A percentile compares a stretch with the other conserved stretches of the same genome.
phyloP scores from a whole-genome alignment of 106 monocot species.

The Dendrobium nobile region DNA sequence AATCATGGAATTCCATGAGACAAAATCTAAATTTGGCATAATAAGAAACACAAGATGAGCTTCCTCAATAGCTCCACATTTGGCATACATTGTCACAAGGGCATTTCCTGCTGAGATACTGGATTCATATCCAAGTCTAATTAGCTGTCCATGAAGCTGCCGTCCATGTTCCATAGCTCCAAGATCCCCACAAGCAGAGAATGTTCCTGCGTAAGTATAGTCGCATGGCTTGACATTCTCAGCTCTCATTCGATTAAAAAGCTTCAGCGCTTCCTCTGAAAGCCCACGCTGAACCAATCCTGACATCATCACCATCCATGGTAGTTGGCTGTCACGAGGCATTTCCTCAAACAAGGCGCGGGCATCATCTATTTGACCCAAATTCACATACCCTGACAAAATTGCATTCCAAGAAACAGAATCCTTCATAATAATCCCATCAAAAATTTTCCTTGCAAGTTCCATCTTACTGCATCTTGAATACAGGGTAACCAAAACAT shows the following conservation, averaged over 20 bases:
- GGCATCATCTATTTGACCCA: constrained; percentile 38
- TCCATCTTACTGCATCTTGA: constrained; percentile 45
- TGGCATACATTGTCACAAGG: constrained; percentile 71
- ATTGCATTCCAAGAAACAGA: constrained; percentile 92
- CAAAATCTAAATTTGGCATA: constrained; percentile 67
- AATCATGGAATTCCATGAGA: constrained; percentile 95
- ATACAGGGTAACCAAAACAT: constrained; percentile 74
- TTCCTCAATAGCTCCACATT: constrained; percentile 48
- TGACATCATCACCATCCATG: constrained; percentile 88
- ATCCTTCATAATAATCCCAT: constrained; percentile 54
- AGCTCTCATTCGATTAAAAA: constrained; percentile 56
- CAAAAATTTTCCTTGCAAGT: constrained; percentile 51
- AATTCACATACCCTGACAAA: constrained; percentile 60
- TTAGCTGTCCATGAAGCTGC: constrained; percentile 64
- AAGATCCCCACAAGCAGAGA: constrained; percentile 66
- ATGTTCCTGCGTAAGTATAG: constrained; percentile 57
- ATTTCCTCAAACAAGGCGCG: constrained; percentile 39
- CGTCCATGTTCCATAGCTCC: constrained; percentile 62
- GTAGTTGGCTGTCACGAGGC: constrained; percentile 51
- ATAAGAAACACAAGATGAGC: constrained; percentile 49
- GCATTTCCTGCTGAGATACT: constrained; percentile 71
- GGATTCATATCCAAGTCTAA: constrained; percentile 57
- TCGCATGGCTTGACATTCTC: constrained; percentile 64
- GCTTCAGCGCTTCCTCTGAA: constrained; percentile 61
- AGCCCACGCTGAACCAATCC: constrained; percentile 65